Conservation (phyloP, 768 basidiomycete genomes). For the Mycena vitilis region DNA sequence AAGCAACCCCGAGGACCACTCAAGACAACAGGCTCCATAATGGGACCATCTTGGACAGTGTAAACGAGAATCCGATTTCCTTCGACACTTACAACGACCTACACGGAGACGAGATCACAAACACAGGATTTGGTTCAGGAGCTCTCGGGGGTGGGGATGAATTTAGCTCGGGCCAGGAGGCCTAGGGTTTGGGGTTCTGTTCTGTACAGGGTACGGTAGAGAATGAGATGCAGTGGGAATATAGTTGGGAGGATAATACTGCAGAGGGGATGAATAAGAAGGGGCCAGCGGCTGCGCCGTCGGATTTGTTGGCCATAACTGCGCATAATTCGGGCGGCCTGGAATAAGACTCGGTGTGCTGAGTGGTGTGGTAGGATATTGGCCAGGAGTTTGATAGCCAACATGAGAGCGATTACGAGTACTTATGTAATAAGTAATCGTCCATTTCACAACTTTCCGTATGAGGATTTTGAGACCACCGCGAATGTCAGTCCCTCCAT, state of each 20-base stretch:
- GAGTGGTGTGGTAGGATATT: not conserved
- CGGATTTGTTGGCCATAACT: not conserved
- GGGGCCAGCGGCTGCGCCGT: no score
- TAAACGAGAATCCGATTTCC: constrained; percentile 23
- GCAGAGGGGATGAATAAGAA: not conserved
- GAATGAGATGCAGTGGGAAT: not conserved
- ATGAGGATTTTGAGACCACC: no score
- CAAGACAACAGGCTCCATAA: constrained; percentile 29
- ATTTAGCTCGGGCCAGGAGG: constrained; percentile 24
- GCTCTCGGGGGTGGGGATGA: constrained; percentile 35
- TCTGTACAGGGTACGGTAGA: not conserved
- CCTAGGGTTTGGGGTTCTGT: not conserved
- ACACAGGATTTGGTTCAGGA: constrained; percentile 7
- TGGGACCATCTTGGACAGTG: constrained; percentile 34
- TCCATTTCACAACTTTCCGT: no score
- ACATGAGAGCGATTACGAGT: constrained; percentile 5
- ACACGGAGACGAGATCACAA: constrained; percentile 26
- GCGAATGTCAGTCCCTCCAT: no score
- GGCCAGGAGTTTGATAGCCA: not conserved
- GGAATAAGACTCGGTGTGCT: not conserved
- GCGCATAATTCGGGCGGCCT: constrained; percentile 10
- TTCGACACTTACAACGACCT: constrained; percentile 31
- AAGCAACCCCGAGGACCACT: not conserved
- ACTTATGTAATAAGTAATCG: no score
- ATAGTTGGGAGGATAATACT: constrained; percentile 8